Base-by-base conservation (phyloP, 192 early-diverging fungal species). In the Mortierella alpina region DNA sequence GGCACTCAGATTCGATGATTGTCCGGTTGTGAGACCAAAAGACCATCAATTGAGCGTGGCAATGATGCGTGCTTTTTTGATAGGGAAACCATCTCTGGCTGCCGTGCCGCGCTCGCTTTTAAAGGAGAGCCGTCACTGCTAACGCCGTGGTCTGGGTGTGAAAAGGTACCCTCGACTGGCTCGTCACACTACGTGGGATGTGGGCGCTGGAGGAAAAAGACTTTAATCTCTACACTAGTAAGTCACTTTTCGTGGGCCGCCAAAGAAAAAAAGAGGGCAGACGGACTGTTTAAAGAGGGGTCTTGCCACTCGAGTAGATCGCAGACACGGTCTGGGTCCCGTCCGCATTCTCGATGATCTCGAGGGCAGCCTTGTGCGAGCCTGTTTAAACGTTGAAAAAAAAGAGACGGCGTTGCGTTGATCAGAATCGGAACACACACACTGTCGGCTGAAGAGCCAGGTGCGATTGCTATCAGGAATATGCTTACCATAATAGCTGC, bases 321-420 rank as follows among this genome's bases (percentile, higher is more conserved):
- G 83, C 90, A 41, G 61, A 76, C 7, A 90, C 84, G 20, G 49
- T 55, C 45, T 75, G 73, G 22, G 73, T 75, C 2, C 66, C 72
- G 51, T 73, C 71, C 7, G 62, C 55, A 66, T 92, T 85, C 46
- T 89, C 90, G 9, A 88, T 65, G 46, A 94, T 94, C 75, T 94
- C 91, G 10, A 94, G 72, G 0, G 92, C 92, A 13, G 90, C 92
- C 20, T 72, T 81, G 70, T 92, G 79, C 7, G 88, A 78, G n/a
- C 91, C 71, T 73, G 51, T 18, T 11, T 0, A 44, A 39, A 23
- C 4, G 22, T 56, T n/a, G 7, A 1, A 47, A 23, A 57, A 6
- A 50, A 58, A 68, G 8, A 12, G 23, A 18, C 6, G 10, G 39
- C 14, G 12, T 17, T 18, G 14, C 7, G n/a, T 44, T 13, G 39